Evolutionary conservation across 2,329 filamentous ascomycete species (phyloP).

Genomic region (Penicillium sp.): DNA sequence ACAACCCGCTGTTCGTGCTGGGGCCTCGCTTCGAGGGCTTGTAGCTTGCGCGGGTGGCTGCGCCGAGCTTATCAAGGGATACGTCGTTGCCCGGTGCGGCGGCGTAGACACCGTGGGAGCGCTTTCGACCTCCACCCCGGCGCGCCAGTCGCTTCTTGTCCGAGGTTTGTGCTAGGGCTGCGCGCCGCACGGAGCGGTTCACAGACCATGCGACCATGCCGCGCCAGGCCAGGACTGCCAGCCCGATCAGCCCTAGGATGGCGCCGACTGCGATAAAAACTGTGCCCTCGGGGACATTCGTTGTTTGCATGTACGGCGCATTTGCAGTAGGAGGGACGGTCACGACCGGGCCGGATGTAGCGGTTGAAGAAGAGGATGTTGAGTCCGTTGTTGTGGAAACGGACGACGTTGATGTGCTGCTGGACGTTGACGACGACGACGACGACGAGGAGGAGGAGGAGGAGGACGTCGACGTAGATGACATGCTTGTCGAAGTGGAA

Average conservation of each 20-base stretch:
- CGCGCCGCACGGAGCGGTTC: slow-evolving; percentile 85
- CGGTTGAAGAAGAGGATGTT: slow-evolving; percentile 58
- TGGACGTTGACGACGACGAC: slow-evolving; percentile 23
- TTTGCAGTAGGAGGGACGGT: slow-evolving; percentile 78
- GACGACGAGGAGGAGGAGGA: slow-evolving; percentile 20
- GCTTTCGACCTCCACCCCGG: slow-evolving; percentile 39
- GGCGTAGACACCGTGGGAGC: slow-evolving; percentile 28
- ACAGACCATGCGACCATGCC: slow-evolving; percentile 85
- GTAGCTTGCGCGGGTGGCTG: slow-evolving; percentile 38
- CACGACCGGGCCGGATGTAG: slow-evolving; percentile 63
- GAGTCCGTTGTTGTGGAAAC: slow-evolving; percentile 29
- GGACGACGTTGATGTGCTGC: slow-evolving; percentile 24
- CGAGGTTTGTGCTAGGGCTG: slow-evolving; percentile 73
- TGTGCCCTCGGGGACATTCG: slow-evolving; percentile 82
- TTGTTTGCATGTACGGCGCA: slow-evolving; percentile 91
- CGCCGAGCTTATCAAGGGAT: slow-evolving; percentile 55
- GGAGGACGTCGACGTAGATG: slow-evolving; percentile 20
- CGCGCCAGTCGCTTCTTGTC: slow-evolving; percentile 70
- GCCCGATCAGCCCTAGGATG: slow-evolving; percentile 77
- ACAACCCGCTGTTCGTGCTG: slow-evolving; percentile 72
- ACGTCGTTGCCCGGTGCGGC: slow-evolving; percentile 43
- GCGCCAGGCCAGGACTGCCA: slow-evolving; percentile 85
- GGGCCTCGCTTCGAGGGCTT: slow-evolving; percentile 34
- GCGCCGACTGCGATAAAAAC: slow-evolving; percentile 95
- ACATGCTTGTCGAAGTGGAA: slow-evolving; percentile 20